Conservation (phyloP, 306 rosid genomes). For the Trifolium subterraneum region DNA sequence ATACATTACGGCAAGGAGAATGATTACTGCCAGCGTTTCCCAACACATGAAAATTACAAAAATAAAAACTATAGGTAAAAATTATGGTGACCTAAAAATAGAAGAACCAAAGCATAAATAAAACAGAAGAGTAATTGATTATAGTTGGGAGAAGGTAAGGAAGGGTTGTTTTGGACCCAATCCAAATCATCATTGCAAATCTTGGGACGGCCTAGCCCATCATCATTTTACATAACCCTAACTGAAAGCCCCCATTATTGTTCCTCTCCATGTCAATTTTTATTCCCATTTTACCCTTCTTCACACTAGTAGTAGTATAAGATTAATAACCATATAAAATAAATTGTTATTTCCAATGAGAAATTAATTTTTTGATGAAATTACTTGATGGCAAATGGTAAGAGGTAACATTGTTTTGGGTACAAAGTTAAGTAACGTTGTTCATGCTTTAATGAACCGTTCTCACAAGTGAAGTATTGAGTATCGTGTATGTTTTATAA, state of each 20-base stretch:
- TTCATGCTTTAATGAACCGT: too few species aligned
- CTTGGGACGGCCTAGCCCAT: slow-evolving; percentile 98
- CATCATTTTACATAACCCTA: slow-evolving; percentile 91
- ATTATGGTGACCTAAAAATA: slow-evolving; percentile 47
- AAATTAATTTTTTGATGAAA: background rate
- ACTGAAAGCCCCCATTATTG: slow-evolving; percentile 76
- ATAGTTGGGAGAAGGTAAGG: slow-evolving; percentile 42
- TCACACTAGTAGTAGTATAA: background rate
- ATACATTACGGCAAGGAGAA: slow-evolving; percentile 43
- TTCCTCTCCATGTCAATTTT: slow-evolving; percentile 48
- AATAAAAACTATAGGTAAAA: slow-evolving; percentile 27
- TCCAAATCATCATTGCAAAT: slow-evolving; percentile 99
- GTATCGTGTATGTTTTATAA: too few species aligned
- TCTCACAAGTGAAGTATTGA: too few species aligned
- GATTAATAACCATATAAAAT: too few species aligned
- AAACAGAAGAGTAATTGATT: slow-evolving; percentile 66
- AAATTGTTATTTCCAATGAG: background rate
- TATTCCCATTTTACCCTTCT: slow-evolving; percentile 53
- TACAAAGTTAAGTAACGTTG: background rate
- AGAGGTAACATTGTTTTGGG: background rate
- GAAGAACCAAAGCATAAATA: slow-evolving; percentile 49
- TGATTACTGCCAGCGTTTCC: slow-evolving; percentile 70
- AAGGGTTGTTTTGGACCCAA: slow-evolving; percentile 83
- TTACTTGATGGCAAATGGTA: background rate
- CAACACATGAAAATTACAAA: slow-evolving; percentile 57